Base-by-base conservation (phyloP, 768 basidiomycete genomes). In the Dendrothele bispora region DNA sequence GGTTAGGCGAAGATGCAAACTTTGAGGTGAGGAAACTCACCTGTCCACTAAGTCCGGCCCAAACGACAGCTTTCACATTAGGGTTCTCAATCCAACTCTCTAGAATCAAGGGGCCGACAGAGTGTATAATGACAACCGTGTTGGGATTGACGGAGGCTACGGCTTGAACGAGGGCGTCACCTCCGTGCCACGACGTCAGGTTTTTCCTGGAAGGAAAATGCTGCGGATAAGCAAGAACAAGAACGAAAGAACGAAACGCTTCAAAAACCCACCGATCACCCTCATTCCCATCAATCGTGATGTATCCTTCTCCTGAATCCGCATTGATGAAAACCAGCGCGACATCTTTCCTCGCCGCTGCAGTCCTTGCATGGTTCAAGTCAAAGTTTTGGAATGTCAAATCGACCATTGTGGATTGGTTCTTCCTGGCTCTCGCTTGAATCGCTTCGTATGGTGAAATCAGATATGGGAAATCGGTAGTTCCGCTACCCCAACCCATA, bases 401-500 rank as follows among this genome's bases (percentile, higher is more conserved):
- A 1, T 75, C 79, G 18, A 91, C 67, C 17, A 69, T 74, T 0
- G 87, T 86, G n/a, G n/a, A n/a, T 14, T 77, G 77, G 58, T 88
- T 84, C 26, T 76, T 57, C n/a, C 78, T 72, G 1, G 91, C 88
- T 35, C 84, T 80, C 6, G 64, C 60, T 60, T 93, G 87, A 55
- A 97, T 85, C 3, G 91, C 91, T 60, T 90, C 84, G 39, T 88
- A 73, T 1, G 93, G 91, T 82, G 87, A 82, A 50, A 93, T 67
- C 12, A 93, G 78, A 64, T 92, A 93, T 5, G 85, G 82, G 70
- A 89, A 85, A 55, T 82, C 79, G 11, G 80, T 74, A 0, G 92
- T 90, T 5, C 80, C 78, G 34, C 68, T 71, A 24, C 91, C 94
- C 94, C 94, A 97, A 12, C 92, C 92, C 85, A 93, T 86, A 7